A percentile compares a stretch with the other conserved stretches of the same genome.
Evolutionary conservation across 257 asterid species (phyloP).

Genomic region (Solanum paucissectum): DNA sequence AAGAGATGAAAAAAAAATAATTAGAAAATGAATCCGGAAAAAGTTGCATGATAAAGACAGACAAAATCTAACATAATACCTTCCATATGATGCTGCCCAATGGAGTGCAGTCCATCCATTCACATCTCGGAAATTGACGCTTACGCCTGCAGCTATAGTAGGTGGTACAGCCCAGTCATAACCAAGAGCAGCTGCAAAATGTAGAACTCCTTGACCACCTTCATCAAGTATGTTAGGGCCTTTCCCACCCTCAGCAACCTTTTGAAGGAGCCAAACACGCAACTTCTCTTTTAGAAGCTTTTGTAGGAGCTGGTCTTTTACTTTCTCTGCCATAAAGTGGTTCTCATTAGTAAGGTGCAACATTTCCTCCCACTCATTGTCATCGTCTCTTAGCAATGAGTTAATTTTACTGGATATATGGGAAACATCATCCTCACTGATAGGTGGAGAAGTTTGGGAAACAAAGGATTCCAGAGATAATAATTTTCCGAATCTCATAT

Average conservation of each 20-base stretch:
- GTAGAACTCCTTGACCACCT: constrained; percentile 84
- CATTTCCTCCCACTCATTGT: constrained; percentile 67
- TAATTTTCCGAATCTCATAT: constrained; percentile 63
- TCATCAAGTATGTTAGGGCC: constrained; percentile 68
- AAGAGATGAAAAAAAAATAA: background rate
- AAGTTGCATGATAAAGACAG: background rate
- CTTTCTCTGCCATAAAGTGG: constrained; percentile 37
- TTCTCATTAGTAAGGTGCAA: constrained; percentile 31
- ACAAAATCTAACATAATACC: constrained; percentile 26
- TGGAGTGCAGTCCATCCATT: constrained; percentile 97
- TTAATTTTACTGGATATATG: constrained; percentile 37
- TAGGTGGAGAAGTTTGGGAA: constrained; percentile 18
- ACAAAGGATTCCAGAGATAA: constrained; percentile 44
- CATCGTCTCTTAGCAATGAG: constrained; percentile 42
- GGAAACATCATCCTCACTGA: constrained; percentile 25
- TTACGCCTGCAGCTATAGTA: constrained; percentile 68
- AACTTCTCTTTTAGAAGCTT: constrained; percentile 69
- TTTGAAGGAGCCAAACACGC: constrained; percentile 64
- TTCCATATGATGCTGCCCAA: constrained; percentile 93
- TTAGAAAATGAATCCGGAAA: background rate
- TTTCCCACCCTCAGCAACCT: constrained; percentile 66
- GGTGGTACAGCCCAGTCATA: constrained; percentile 87
- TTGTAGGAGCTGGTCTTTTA: constrained; percentile 51
- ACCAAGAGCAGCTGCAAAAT: constrained; percentile 81
- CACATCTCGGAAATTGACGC: constrained; percentile 70